phyloP scores from a whole-genome alignment of 1,139 yeast genomes.

The Yamadazyma atlantica region DNA sequence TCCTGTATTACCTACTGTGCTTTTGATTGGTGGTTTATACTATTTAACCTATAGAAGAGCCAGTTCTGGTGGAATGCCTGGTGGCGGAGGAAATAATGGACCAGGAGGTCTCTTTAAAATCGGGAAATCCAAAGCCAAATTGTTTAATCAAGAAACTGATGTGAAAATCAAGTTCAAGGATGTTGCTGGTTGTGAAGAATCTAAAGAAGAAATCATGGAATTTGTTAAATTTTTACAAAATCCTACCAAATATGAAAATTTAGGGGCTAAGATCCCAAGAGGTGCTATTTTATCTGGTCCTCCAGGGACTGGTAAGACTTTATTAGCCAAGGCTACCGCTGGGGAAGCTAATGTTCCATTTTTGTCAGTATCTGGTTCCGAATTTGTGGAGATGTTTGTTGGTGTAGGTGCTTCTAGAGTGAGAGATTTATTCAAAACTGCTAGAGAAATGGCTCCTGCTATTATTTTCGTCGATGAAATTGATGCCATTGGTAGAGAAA shows the following conservation, averaged over 20 bases:
- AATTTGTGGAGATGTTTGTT: conserved; percentile 79
- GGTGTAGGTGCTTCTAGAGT: conserved; percentile 85
- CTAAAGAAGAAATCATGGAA: conserved; percentile 83
- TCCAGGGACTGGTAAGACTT: conserved; percentile 86
- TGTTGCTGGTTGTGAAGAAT: conserved; percentile 83
- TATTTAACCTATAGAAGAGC: conserved; percentile 66
- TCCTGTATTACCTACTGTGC: conserved; percentile 66
- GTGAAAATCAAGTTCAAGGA: conserved; percentile 73
- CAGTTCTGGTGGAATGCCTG: conserved; percentile 40
- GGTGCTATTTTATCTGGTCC: conserved; percentile 85
- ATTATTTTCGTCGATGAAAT: conserved; percentile 81
- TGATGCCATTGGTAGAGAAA: conserved; percentile 81
- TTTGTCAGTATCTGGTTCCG: conserved; percentile 79
- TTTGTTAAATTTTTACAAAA: conserved; percentile 76
- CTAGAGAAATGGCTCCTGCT: conserved; percentile 78
- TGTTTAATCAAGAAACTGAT: conserved; percentile 69
- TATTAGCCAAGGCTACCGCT: conserved; percentile 79
- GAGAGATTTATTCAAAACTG: conserved; percentile 76
- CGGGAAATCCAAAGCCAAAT: conserved; percentile 68
- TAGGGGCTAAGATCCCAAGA: conserved; percentile 82
- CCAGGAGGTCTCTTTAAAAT: conserved; percentile 63
- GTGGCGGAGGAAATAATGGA: conserved; percentile 46
- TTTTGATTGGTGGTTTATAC: conserved; percentile 70
- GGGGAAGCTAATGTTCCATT: conserved; percentile 87
- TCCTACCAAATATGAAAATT: conserved; percentile 68